Conservation (phyloP, 2,329 filamentous ascomycete species). For the Davidsoniella neocaledoniae region DNA sequence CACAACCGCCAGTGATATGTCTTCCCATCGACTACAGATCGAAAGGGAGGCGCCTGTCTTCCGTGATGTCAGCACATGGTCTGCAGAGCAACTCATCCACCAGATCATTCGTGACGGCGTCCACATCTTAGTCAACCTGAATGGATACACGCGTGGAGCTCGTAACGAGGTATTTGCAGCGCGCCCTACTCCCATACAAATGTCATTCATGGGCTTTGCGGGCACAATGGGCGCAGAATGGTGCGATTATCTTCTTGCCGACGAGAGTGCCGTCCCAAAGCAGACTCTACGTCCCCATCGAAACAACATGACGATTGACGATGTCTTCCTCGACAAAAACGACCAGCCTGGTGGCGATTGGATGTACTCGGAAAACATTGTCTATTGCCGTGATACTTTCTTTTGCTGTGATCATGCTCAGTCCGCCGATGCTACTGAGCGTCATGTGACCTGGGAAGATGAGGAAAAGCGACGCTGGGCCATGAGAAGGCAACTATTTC, state of each 20-base stretch:
- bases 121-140: conserved; percentile 92
- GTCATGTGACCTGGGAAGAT: conserved; percentile 58
- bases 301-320: conserved; percentile 56
- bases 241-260: conserved; percentile 94
- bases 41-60: conserved; percentile 86
- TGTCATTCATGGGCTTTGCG: conserved; percentile 99
- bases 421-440: conserved; percentile 59
- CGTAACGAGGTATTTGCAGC: conserved; percentile 95
- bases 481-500: conserved; percentile 89
- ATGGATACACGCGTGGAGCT: conserved; percentile 93
- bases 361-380: conserved; percentile 94
- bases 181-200: conserved; percentile 84
- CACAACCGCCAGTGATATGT: conserved; percentile 80
- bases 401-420: conserved; percentile 97
- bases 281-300: conserved; percentile 68
- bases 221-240: conserved; percentile 92
- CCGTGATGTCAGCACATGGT: conserved; percentile 72
- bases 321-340: conserved; percentile 49
- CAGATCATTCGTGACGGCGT: conserved; percentile 80
- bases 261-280: conserved; percentile 68
- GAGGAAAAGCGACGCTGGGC: conserved; percentile 71
- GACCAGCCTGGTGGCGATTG: conserved; percentile 58
- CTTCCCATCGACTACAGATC: conserved; percentile 78
- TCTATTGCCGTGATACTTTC: conserved; percentile 87
- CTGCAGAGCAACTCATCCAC: conserved; percentile 64